phyloP scores from a whole-genome alignment of 495 filamentous ascomycete species.

The Annulohypoxylon moriforme region DNA sequence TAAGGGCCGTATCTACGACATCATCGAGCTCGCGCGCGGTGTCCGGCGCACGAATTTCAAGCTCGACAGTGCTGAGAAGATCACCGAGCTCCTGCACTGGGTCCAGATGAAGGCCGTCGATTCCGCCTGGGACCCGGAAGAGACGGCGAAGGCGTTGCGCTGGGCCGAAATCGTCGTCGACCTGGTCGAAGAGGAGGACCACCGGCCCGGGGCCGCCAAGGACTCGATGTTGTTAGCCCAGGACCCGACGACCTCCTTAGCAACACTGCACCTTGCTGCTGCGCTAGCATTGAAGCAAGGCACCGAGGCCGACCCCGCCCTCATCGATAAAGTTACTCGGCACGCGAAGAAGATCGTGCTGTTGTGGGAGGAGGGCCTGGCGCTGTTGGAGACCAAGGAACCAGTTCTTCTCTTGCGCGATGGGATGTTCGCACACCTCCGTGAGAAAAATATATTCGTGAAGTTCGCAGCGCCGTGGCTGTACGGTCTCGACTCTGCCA shows the following conservation, averaged over 20 bases:
- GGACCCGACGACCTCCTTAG: slow-evolving; percentile 54
- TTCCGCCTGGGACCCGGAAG: slow-evolving; percentile 53
- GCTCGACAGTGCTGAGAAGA: slow-evolving; percentile 55
- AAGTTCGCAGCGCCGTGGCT: slow-evolving; percentile 48
- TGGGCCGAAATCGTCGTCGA: slow-evolving; percentile 62
- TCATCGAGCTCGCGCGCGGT: slow-evolving; percentile 66
- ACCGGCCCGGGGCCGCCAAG: slow-evolving; percentile 37
- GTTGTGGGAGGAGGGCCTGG: slow-evolving; percentile 52
- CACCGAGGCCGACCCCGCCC: slow-evolving; percentile 38
- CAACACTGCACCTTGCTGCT: slow-evolving; percentile 55
- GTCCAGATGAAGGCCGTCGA: slow-evolving; percentile 62
- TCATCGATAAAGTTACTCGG: slow-evolving; percentile 42
- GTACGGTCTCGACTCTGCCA: slow-evolving; percentile 55
- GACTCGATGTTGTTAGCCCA: slow-evolving; percentile 44
- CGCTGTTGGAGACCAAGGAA: slow-evolving; percentile 50
- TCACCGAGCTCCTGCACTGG: slow-evolving; percentile 61
- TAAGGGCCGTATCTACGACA: slow-evolving; percentile 55
- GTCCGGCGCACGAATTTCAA: slow-evolving; percentile 61
- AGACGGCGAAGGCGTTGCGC: slow-evolving; percentile 52
- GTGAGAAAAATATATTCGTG: slow-evolving; percentile 41
- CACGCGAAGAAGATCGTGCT: slow-evolving; percentile 51
- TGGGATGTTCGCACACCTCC: slow-evolving; percentile 45
- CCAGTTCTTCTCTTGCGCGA: slow-evolving; percentile 36
- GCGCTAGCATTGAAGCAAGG: slow-evolving; percentile 43
- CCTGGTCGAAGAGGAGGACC: slow-evolving; percentile 62